These are phyloP conservation scores for Chalciporus pseudorubinellus DNA, from an alignment of 768 basidiomycete genomes.

Conservation along the genomic window DNA sequence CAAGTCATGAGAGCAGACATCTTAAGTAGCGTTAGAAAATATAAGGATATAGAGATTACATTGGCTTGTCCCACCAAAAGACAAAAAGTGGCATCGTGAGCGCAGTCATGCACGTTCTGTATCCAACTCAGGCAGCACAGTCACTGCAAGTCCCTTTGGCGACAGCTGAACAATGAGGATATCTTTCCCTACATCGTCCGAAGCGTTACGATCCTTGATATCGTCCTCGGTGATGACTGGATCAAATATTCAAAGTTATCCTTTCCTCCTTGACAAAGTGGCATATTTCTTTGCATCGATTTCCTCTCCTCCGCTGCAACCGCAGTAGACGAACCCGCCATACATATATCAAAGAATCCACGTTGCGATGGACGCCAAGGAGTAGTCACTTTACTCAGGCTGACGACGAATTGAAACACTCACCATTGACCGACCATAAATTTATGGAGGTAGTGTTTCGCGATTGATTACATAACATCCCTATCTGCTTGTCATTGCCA, in stretches of 20 bases:
- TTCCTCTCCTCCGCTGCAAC: no score
- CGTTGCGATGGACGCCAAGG: no score
- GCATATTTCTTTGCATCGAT: neutral
- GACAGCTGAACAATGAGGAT: neutral
- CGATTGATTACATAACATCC: no score
- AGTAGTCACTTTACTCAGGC: no score
- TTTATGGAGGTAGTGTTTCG: no score
- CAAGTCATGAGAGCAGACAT: neutral
- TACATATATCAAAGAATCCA: no score
- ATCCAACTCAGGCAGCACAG: neutral
- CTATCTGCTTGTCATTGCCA: no score
- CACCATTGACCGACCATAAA: no score
- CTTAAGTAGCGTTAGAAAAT: neutral
- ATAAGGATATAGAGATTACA: neutral
- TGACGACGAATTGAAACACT: no score
- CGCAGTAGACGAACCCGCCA: no score
- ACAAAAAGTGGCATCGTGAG: neutral
- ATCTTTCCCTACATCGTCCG: neutral
- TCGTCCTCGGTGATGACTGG: neutral
- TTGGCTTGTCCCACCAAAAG: slow-evolving; percentile 1
- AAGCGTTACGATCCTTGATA: neutral
- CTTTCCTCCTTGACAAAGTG: neutral
- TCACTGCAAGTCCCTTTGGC: neutral
- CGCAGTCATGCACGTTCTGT: neutral
- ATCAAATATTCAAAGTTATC: neutral